phyloP scores from a whole-genome alignment of 441 rosid species.

The Melastoma candidum region DNA sequence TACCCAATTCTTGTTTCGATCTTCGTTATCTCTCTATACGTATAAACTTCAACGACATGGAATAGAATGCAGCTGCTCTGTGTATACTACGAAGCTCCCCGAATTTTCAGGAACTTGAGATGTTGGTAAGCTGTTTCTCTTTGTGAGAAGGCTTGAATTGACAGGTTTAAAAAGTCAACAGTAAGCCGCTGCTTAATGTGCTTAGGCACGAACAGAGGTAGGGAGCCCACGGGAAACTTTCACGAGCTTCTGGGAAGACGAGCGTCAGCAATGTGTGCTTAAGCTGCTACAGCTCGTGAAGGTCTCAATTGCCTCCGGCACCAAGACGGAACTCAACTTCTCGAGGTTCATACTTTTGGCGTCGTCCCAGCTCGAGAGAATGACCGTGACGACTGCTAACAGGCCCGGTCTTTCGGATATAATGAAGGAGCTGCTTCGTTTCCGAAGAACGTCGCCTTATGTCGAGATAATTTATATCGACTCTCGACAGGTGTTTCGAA shows the following conservation, averaged over 20 bases:
- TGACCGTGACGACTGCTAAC: slow-evolving; percentile 44
- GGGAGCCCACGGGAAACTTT: slow-evolving; percentile 14
- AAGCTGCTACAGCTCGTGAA: slow-evolving; percentile 39
- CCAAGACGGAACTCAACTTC: slow-evolving; percentile 45
- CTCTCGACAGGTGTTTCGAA: slow-evolving; percentile 16
- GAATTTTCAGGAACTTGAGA: slow-evolving; percentile 55
- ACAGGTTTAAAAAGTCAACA: slow-evolving; percentile 6
- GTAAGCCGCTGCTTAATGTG: slow-evolving; percentile 7
- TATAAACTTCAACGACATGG: slow-evolving; percentile 53
- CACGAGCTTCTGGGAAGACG: slow-evolving; percentile 32
- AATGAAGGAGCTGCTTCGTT: slow-evolving; percentile 44
- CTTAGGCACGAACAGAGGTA: slow-evolving; percentile 51
- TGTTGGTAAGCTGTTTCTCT: slow-evolving; percentile 32
- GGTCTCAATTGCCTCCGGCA: slow-evolving; percentile 38
- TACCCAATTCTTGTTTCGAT: slow-evolving; percentile 45
- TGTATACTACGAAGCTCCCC: slow-evolving; percentile 62
- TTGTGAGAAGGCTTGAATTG: neutral
- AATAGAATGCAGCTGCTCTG: slow-evolving; percentile 47
- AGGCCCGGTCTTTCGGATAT: slow-evolving; percentile 36
- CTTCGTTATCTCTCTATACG: slow-evolving; percentile 54
- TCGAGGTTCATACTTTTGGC: slow-evolving; percentile 49
- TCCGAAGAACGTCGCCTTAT: slow-evolving; percentile 38
- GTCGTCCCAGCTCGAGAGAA: slow-evolving; percentile 45
- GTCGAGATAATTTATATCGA: slow-evolving; percentile 46
- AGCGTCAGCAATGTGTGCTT: slow-evolving; percentile 36